These are phyloP conservation scores for Talaromyces ruber DNA, from an alignment of 495 filamentous ascomycete genomes.

Conservation along the genomic window DNA sequence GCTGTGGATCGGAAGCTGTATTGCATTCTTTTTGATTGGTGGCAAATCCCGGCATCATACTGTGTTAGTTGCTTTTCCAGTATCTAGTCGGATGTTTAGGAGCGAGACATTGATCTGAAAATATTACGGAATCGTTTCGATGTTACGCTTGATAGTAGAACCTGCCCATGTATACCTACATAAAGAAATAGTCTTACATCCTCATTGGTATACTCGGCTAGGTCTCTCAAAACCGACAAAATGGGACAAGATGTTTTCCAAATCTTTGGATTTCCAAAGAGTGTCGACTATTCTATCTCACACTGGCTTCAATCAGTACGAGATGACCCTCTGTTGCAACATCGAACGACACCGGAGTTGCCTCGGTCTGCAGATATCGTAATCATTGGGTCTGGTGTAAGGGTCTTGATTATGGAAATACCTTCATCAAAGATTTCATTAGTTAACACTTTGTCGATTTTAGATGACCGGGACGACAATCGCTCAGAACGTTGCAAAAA, in stretches of 20 bases:
- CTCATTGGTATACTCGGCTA: too few relatives aligned
- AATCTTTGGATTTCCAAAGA: not conserved
- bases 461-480: not conserved
- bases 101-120: not conserved
- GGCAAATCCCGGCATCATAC: not conserved
- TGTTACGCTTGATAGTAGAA: not conserved
- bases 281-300: not conserved
- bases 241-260: not conserved
- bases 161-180: not conserved
- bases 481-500: not conserved
- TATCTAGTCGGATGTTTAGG: not conserved
- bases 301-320: not conserved
- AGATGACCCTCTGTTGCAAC: not conserved
- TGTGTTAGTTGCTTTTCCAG: not conserved
- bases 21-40: not conserved
- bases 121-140: not conserved
- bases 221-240: not conserved
- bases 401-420: not conserved
- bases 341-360: slow-evolving; percentile 19
- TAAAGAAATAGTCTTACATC: too few relatives aligned
- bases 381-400: slow-evolving; percentile 63
- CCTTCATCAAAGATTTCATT: not conserved
- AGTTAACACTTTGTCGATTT: not conserved
- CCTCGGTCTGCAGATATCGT: slow-evolving; percentile 41
- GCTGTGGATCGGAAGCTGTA: not conserved